A percentile compares a stretch with the other conserved stretches of the same genome.
phyloP scores from a whole-genome alignment of 2,329 filamentous ascomycete species.

The Cladophialophora psammophila region DNA sequence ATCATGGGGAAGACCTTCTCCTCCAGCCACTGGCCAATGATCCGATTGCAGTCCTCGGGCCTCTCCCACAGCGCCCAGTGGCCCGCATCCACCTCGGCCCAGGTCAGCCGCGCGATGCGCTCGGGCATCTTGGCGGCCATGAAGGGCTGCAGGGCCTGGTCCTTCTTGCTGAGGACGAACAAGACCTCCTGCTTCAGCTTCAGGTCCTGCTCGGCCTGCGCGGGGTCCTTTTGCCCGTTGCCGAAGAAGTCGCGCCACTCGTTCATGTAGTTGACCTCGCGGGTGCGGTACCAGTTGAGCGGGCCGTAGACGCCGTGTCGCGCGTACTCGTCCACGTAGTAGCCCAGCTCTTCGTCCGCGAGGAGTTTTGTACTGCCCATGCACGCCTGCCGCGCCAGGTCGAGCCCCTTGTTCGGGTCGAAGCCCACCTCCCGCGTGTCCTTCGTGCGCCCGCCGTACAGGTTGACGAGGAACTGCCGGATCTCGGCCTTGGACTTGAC shows the following conservation, averaged over 20 bases:
- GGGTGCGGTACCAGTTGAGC: conserved; percentile 86
- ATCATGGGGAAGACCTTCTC: conserved; percentile 58
- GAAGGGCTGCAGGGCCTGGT: conserved; percentile 73
- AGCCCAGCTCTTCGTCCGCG: conserved; percentile 73
- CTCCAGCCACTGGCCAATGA: conserved; percentile 73
- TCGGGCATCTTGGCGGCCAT: conserved; percentile 77
- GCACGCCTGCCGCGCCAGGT: conserved; percentile 68
- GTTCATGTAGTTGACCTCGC: conserved; percentile 76
- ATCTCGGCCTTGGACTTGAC: conserved; percentile 68
- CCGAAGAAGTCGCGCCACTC: conserved; percentile 59
- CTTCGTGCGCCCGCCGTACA: conserved; percentile 72
- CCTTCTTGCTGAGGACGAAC: conserved; percentile 75
- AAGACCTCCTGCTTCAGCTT: conserved; percentile 56
- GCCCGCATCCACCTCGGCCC: conserved; percentile 69
- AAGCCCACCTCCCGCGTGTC: conserved; percentile 63
- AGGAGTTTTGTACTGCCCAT: conserved; percentile 63
- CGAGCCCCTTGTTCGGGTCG: conserved; percentile 65
- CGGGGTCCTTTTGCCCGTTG: conserved; percentile 20
- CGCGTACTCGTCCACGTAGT: conserved; percentile 76
- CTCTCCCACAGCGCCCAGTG: conserved; percentile 88
- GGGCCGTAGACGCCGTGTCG: conserved; percentile 78
- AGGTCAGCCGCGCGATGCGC: conserved; percentile 63
- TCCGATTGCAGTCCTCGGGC: conserved; percentile 71
- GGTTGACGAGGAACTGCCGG: conserved; percentile 71
- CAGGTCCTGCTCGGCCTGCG: conserved; percentile 10